These are phyloP conservation scores for Starmera stellimalicola DNA, from an alignment of 1,139 yeast genomes.

Conservation along the genomic window DNA sequence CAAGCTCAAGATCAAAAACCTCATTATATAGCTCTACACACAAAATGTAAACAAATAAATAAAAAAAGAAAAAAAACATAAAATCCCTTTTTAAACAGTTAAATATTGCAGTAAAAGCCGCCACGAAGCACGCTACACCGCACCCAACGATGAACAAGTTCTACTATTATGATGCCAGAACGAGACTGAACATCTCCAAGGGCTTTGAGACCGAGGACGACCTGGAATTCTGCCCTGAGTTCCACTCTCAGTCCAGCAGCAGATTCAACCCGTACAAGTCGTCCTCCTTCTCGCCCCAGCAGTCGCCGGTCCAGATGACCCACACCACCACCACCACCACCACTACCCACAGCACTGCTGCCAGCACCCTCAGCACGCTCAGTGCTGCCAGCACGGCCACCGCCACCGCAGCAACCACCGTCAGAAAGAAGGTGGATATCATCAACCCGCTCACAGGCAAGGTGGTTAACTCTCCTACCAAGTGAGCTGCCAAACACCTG, in stretches of 20 bases:
- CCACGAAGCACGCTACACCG: too few species aligned
- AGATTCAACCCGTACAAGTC: slow-evolving; percentile 57
- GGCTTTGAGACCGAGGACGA: slow-evolving; percentile 61
- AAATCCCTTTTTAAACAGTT: too few species aligned
- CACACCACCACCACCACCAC: slow-evolving; percentile 8
- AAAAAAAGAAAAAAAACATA: too few species aligned
- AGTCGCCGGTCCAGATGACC: slow-evolving; percentile 16
- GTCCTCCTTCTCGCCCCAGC: slow-evolving; percentile 40
- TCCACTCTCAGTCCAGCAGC: slow-evolving; percentile 19
- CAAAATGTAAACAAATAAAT: too few species aligned
- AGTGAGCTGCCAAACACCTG: too few species aligned
- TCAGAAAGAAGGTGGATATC: slow-evolving; percentile 61
- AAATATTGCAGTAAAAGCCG: too few species aligned
- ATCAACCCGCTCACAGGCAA: slow-evolving; percentile 72
- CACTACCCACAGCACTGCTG: slow-evolving; percentile 14
- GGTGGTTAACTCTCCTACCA: slow-evolving; percentile 57
- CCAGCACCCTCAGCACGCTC: slow-evolving; percentile 11
- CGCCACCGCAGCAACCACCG: slow-evolving; percentile 27
- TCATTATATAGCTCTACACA: too few species aligned
- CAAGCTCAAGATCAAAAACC: too few species aligned
- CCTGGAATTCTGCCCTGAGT: slow-evolving; percentile 58
- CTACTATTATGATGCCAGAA: too few species aligned
- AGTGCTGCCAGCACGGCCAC: slow-evolving; percentile 14
- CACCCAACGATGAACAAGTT: too few species aligned
- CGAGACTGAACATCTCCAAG: slow-evolving; percentile 30